Conservation (phyloP, 129 eudicot species). For the Arctium lappa region DNA sequence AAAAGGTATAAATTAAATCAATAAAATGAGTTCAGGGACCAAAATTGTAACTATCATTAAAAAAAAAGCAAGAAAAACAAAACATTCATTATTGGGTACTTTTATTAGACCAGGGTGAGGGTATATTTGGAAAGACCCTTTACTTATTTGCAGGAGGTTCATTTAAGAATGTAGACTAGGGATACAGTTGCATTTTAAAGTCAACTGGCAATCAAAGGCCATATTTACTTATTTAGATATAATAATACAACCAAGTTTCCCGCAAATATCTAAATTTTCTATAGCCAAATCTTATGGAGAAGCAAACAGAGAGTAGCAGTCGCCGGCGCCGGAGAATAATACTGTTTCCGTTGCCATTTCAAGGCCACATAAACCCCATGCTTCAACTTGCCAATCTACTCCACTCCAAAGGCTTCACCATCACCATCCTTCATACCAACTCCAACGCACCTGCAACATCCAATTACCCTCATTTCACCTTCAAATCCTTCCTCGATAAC, state of each 20-base stretch:
- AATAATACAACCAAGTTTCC: neutral
- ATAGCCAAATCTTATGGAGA: slow-evolving; percentile 13
- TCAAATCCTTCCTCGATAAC: slow-evolving; percentile 32
- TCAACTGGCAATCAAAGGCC: no score
- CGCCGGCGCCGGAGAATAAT: slow-evolving; percentile 18
- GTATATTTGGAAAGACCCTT: no score
- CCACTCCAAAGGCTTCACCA: slow-evolving; percentile 55
- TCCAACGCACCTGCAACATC: slow-evolving; percentile 45
- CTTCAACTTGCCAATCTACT: slow-evolving; percentile 59
- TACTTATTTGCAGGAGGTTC: no score
- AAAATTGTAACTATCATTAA: no score
- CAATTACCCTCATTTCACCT: slow-evolving; percentile 45
- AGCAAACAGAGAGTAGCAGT: slow-evolving; percentile 5
- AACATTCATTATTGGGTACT: no score
- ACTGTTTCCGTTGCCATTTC: slow-evolving; percentile 52
- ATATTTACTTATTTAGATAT: neutral
- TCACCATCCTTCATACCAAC: slow-evolving; percentile 52
- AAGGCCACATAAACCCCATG: slow-evolving; percentile 73
- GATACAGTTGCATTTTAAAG: no score
- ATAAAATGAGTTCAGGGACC: no score
- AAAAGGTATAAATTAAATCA: no score
- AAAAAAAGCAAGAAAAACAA: no score
- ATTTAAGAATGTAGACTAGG: no score
- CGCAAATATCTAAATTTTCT: neutral
- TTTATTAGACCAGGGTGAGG: no score